Percentiles rank a stretch among this genome's conserved stretches.
Evolutionary conservation across 495 filamentous ascomycete species (phyloP).

Genomic region (Penicillium canescens): DNA sequence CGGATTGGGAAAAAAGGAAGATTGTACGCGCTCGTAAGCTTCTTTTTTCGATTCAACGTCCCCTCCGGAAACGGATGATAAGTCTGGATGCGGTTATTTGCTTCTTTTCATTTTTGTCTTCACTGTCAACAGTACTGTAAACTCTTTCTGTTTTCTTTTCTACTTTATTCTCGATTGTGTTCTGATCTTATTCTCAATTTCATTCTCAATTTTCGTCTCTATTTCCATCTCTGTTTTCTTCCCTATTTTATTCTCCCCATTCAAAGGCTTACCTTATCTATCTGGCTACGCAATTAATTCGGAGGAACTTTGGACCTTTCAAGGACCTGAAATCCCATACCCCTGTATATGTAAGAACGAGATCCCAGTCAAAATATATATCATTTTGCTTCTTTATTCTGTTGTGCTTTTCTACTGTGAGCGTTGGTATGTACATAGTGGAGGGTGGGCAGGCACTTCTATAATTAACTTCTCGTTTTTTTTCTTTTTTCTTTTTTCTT

Average conservation of each 20-base stretch:
- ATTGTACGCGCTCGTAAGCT: constrained; percentile 4
- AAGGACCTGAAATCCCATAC: constrained; percentile 35
- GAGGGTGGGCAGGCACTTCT: background rate
- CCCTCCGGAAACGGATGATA: no score
- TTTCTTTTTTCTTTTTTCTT: background rate
- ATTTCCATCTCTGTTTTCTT: background rate
- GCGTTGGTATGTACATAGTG: constrained; percentile 1
- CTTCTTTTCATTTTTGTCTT: no score
- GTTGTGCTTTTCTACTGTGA: background rate
- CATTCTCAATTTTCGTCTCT: background rate
- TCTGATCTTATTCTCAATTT: constrained; percentile 12
- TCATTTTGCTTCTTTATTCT: no score
- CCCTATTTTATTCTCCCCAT: background rate
- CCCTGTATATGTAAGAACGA: no score
- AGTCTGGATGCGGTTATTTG: no score
- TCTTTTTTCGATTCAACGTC: background rate
- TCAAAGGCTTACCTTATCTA: no score
- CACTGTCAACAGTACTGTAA: constrained; percentile 3
- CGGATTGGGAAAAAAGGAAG: constrained; percentile 11
- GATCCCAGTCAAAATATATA: no score
- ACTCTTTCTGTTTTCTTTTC: constrained; percentile 18
- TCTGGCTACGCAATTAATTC: background rate
- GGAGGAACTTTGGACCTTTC: constrained; percentile 7
- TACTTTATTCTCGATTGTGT: constrained; percentile 10
- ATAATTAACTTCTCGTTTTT: background rate